Conservation (phyloP, 257 asterid genomes). For the Paulownia fortunei region DNA sequence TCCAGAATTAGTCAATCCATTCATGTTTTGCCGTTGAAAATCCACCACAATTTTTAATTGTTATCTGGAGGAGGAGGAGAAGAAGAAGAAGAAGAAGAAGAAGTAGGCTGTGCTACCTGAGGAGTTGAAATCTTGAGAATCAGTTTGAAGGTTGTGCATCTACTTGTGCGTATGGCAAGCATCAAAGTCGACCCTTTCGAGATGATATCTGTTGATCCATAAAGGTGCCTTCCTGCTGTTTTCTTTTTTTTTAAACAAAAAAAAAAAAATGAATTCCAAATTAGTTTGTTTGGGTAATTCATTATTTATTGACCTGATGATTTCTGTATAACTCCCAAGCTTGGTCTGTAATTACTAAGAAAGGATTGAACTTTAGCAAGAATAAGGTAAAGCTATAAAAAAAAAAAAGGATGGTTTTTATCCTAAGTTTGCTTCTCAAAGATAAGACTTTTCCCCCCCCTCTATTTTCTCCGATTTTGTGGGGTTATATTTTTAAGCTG, state of each 20-base stretch:
- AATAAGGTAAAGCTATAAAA: neutral
- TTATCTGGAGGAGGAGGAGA: neutral
- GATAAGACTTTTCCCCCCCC: neutral
- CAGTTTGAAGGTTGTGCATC: constrained; percentile 12
- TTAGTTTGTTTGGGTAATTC: constrained; percentile 10
- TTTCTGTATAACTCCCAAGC: constrained; percentile 1
- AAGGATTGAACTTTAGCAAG: constrained; percentile 8
- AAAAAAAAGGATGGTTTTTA: neutral
- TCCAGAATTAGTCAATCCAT: constrained; percentile 14
- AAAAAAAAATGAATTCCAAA: too few relatives aligned
- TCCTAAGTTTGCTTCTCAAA: neutral
- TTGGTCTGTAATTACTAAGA: constrained; percentile 5
- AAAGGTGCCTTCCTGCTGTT: constrained; percentile 26
- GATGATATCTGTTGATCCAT: constrained; percentile 39
- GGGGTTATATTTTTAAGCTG: neutral
- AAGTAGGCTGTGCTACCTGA: neutral
- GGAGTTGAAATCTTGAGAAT: constrained; percentile 30
- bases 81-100: neutral
- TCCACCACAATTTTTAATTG: neutral
- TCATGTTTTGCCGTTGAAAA: constrained; percentile 1
- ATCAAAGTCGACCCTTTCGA: constrained; percentile 8
- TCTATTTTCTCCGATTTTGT: neutral
- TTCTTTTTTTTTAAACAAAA: neutral
- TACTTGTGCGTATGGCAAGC: constrained; percentile 2
- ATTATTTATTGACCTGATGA: constrained; percentile 19